Evolutionary conservation across 345 rosid genomes (phyloP).

Genomic region (Clarkia xantiana): DNA sequence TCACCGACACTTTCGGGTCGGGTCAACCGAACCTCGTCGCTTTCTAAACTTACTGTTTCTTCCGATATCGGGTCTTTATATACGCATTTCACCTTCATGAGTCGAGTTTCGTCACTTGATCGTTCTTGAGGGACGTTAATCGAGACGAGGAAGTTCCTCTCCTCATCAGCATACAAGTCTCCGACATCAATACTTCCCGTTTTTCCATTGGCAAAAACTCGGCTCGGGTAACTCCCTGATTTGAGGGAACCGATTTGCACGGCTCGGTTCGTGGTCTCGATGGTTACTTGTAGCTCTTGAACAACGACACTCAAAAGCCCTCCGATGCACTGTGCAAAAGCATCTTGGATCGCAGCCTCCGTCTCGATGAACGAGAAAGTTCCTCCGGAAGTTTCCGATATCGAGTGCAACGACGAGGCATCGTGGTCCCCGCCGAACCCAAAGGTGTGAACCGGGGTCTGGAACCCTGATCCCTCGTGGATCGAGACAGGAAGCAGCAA

Average conservation of each 20-base stretch:
- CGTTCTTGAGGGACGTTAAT: slow-evolving; percentile 52
- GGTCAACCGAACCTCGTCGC: slow-evolving; percentile 37
- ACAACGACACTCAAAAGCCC: slow-evolving; percentile 90
- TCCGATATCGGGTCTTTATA: slow-evolving; percentile 69
- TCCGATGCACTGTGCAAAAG: slow-evolving; percentile 97
- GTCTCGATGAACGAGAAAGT: slow-evolving; percentile 92
- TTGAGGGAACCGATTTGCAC: slow-evolving; percentile 45
- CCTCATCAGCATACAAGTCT: slow-evolving; percentile 91
- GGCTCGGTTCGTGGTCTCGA: slow-evolving; percentile 38
- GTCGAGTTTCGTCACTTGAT: slow-evolving; percentile 26
- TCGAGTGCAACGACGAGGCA: slow-evolving; percentile 82
- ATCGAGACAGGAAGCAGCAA: slow-evolving; percentile 53
- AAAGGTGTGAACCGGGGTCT: slow-evolving; percentile 77
- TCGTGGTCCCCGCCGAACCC: slow-evolving; percentile 95
- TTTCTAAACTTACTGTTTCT: slow-evolving; percentile 37
- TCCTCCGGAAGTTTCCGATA: slow-evolving; percentile 82
- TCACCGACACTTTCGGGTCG: slow-evolving; percentile 42
- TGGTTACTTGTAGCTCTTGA: slow-evolving; percentile 61
- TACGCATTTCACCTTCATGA: slow-evolving; percentile 61
- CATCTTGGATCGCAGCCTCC: slow-evolving; percentile 82
- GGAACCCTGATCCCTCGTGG: slow-evolving; percentile 42
- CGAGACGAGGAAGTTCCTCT: slow-evolving; percentile 75
- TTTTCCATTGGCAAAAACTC: slow-evolving; percentile 26
- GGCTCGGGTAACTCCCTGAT: slow-evolving; percentile 68
- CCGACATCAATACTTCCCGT: slow-evolving; percentile 59